These are phyloP conservation scores for Capronia epimyces DNA, from an alignment of 2,329 filamentous ascomycete species.

Conservation along the genomic window DNA sequence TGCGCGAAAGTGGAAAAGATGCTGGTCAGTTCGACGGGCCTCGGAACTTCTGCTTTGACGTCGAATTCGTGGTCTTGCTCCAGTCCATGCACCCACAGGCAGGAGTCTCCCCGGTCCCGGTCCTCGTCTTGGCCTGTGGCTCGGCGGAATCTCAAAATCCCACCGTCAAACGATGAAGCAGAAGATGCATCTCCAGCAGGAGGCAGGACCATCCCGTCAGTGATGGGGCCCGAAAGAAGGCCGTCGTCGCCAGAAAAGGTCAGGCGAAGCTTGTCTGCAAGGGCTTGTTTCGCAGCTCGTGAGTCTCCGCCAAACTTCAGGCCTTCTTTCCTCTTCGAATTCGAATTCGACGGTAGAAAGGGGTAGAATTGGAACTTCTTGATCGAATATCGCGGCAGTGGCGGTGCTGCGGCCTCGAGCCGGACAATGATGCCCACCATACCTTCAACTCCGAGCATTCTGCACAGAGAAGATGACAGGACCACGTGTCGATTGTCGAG, in stretches of 20 bases:
- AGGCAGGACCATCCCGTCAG: slow-evolving; percentile 76
- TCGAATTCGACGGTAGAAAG: slow-evolving; percentile 55
- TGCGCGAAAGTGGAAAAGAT: slow-evolving; percentile 48
- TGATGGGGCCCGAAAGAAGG: slow-evolving; percentile 76
- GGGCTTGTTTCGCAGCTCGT: slow-evolving; percentile 71
- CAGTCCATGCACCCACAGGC: slow-evolving; percentile 67
- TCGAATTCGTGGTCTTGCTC: slow-evolving; percentile 70
- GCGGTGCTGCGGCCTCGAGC: slow-evolving; percentile 72
- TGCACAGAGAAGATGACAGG: slow-evolving; percentile 71
- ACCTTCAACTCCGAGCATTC: slow-evolving; percentile 62
- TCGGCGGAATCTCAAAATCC: slow-evolving; percentile 64
- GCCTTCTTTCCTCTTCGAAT: slow-evolving; percentile 55
- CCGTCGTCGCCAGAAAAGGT: slow-evolving; percentile 54
- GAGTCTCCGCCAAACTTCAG: slow-evolving; percentile 85
- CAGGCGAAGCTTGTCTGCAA: slow-evolving; percentile 62
- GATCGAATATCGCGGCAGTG: slow-evolving; percentile 61
- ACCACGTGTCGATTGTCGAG: slow-evolving; percentile 75
- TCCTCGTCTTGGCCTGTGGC: slow-evolving; percentile 33
- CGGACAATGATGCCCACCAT: slow-evolving; percentile 83
- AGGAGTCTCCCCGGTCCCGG: slow-evolving; percentile 31
- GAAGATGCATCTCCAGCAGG: slow-evolving; percentile 52
- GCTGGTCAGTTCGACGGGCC: slow-evolving; percentile 49
- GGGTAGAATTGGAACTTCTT: slow-evolving; percentile 73
- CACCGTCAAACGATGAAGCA: slow-evolving; percentile 69
- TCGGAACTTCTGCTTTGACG: slow-evolving; percentile 66